phyloP scores from a whole-genome alignment of 768 basidiomycete species.

The Boletus rubroflammeus region DNA sequence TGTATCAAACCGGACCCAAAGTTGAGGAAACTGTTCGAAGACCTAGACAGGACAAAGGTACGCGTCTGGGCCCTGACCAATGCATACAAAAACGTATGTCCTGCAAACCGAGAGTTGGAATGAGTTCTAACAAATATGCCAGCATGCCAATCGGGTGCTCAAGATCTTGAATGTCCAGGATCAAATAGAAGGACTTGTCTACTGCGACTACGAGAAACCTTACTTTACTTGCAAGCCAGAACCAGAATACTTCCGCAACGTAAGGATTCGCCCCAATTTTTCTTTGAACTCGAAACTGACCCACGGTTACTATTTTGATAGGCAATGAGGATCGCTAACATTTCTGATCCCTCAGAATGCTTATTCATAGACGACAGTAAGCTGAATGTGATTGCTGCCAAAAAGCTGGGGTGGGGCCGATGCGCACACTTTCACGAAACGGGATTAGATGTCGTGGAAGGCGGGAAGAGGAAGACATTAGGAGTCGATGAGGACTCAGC shows the following conservation, averaged over 20 bases:
- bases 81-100: constrained; percentile 65
- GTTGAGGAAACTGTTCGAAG: constrained; percentile 65
- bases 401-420: constrained; percentile 62
- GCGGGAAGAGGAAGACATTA: constrained; percentile 49
- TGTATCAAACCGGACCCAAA: constrained; percentile 65
- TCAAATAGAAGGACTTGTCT: constrained; percentile 70
- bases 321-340: constrained; percentile 62
- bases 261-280: constrained; percentile 21
- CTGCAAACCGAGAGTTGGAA: constrained; percentile 13
- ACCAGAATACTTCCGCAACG: constrained; percentile 62
- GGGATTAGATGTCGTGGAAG: constrained; percentile 61
- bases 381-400: constrained; percentile 65
- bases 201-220: constrained; percentile 66
- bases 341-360: constrained; percentile 65
- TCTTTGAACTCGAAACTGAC: not conserved
- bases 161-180: constrained; percentile 69
- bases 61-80: constrained; percentile 88
- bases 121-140: constrained; percentile 5
- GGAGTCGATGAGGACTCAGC: constrained; percentile 36
- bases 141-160: constrained; percentile 84
- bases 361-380: constrained; percentile 80
- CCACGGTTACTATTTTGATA: constrained; percentile 22
- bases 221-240: constrained; percentile 83
- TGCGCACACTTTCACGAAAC: constrained; percentile 75
- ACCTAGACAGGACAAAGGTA: constrained; percentile 72